Base-by-base conservation (phyloP, 1,284 basidiomycete species). In the Tranzscheliella williamsii region DNA sequence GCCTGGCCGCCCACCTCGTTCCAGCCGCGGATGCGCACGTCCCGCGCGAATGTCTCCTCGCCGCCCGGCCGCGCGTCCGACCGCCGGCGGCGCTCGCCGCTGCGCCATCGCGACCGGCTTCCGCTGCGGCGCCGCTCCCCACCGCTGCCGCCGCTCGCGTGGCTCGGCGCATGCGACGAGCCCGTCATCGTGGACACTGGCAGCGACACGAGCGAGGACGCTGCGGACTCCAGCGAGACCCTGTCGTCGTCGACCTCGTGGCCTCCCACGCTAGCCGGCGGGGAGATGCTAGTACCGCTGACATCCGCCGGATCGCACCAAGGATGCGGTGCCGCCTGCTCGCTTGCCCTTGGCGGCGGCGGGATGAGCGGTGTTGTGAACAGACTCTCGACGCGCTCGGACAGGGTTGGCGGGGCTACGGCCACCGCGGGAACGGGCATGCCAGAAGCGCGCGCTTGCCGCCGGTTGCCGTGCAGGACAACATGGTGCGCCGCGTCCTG, bases 11-110 rank as follows among this genome's bases (percentile, higher is more conserved):
- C 73, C 16, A 75, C 60, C 17, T 62, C 45, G 30, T 49, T 70
- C 70, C 72, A 75, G 9, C 70, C 68, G 1, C 70, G 53, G 17
- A 75, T 63, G 1, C 49, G 38, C 2, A 71, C 61, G 17, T 70
- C 64, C 32, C 64, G 38, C 4, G 67, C 61, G 42, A 72, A 72
- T 8, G 44, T 27, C 7, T 38, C 35, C 17, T 24, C 26, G 8
- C 18, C 18, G 21, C 23, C 21, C 11, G 18, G 9, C 11, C 6
- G 5, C 13, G 5, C 17, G 26, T 21, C 24, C 6, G 7, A 18
- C 20, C 39, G 6, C 24, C 13, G 9, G 12, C 15, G 23, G 17
- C 22, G 20, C 24, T 2, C 29, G n/a, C 30, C 31, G 24, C 6
- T 17, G 24, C 4, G 13, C 16, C 31, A 16, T 18, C 27, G 42